Base-by-base conservation (phyloP, 306 rosid genomes). In the Begonia fuchsioides region DNA sequence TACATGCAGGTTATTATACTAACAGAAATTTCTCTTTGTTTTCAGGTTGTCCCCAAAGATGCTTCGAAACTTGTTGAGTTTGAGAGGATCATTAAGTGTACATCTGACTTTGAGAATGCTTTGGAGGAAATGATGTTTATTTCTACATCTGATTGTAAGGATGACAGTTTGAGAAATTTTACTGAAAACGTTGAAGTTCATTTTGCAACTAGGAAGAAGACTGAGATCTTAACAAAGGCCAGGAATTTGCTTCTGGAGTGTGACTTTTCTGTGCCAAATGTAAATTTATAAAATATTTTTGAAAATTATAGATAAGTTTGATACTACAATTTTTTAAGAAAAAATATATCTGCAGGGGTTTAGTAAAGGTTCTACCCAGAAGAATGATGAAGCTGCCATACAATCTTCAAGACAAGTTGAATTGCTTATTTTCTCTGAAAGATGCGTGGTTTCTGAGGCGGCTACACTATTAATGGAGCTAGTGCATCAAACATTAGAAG, bases 111-210 rank as follows among this genome's bases (percentile, higher is more conserved):
- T 59, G 97, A 84, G 76, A 47, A 56, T 5, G 55, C 75, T 65
- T 71, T 90, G 45, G 81, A 78, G 70, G 94, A 81, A 47, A 45
- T 78, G 68, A 67, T 51, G 70, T 90, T 72, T 68, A 81, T 90
- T 64, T 84, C 95, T 57, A 57, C 77, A 47, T 76, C 80, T 38
- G 87, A 74, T 65, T 76, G 69, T 47, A 74, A 58, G 40, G 95
- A 75, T 58, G 73, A 72, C 52, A 78, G 73, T 63, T 63, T 90
- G 69, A 81, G 87, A 57, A 75, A 62, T 56, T 90, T 66, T 47
- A 78, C 94, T 62, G 94, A 81, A 62, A 84, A 90, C 55, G 97
- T 90, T 6, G 95, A 90, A 79, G 97, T 90, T 84, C 95, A 90
- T 72, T 90, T 90, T 63, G 97, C 97, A 49, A 70, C 72, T 58